Base-by-base conservation (phyloP, 2,329 filamentous ascomycete genomes). In the Penicillium fuscoglaucum region DNA sequence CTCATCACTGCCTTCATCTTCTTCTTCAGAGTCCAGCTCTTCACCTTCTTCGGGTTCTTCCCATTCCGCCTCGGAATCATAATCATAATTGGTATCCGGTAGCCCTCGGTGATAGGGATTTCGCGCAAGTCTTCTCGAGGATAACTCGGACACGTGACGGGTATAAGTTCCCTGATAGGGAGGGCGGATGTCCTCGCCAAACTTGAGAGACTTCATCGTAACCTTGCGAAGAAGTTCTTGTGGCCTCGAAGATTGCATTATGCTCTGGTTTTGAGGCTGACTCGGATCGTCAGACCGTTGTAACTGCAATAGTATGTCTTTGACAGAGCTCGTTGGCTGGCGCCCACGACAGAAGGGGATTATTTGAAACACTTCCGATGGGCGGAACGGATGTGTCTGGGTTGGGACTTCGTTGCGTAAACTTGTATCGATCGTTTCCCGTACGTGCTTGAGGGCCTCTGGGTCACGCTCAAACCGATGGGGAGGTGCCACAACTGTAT, bases 11-110 rank as follows among this genome's bases (percentile, higher is more conserved):
- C 81, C 81, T 10, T 83, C 79, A 6, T 89, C 86, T 56, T 88
- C 86, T 31, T 84, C 85, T 58, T 88, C 87, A 3, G 84, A 85
- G 49, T 83, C 78, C 2, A 89, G 74, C 52, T 90, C 86, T 66
- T 89, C 88, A 57, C 90, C 89, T 83, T 93, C 79, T 83, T 92
- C 78, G 35, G 86, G 82, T 70, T 88, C 83, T 68, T 88, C 81
- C 86, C 87, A 87, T 84, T 82, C 79, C 2, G 78, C 84, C 67
- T 88, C 86, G 0, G 85, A 88, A 62, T 88, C 86, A 65, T 88
- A 87, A 61, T 87, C 85, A 65, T 88, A 88, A 63, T 87, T 79
- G 2, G 80, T 80, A 10, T 86, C 82, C 3, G 74, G 82, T 58
- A 86, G 71, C 2, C 71, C 72, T 7, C 80, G 80, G 35, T 73